phyloP scores from a whole-genome alignment of 2,329 filamentous ascomycete species.

The Epichloe sylvatica region DNA sequence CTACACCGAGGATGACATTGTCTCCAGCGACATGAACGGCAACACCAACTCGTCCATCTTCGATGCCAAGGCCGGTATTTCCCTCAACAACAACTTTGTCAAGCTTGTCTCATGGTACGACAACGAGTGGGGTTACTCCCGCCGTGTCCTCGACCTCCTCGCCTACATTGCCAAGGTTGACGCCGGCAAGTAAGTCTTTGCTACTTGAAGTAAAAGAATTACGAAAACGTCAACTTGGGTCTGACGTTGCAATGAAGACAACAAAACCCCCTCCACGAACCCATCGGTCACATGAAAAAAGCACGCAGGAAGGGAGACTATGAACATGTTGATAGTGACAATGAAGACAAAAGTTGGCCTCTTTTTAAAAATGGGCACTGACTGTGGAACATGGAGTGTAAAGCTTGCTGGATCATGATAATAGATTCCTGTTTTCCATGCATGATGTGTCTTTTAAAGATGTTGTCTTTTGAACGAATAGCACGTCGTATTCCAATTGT shows the following conservation, averaged over 20 bases:
- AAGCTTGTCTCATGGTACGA: constrained; percentile 98
- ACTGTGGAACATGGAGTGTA: background rate
- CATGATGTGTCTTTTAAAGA: background rate
- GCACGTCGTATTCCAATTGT: background rate
- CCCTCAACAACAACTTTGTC: constrained; percentile 95
- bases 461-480: background rate
- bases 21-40: constrained; percentile 88
- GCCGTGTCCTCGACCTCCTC: constrained; percentile 76
- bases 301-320: background rate
- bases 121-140: constrained; percentile 99
- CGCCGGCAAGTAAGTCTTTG: constrained; percentile 32
- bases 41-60: constrained; percentile 94
- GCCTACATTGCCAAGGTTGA: constrained; percentile 71
- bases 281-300: background rate
- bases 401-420: constrained; percentile 1
- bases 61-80: constrained; percentile 97
- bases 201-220: background rate
- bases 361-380: background rate
- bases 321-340: background rate
- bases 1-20: constrained; percentile 95
- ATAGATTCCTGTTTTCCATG: constrained; percentile 4
- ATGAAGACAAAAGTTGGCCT: background rate
- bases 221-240: background rate
- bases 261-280: background rate
- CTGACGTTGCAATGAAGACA: background rate